Conservation (phyloP, 345 rosid species). For the Psidium friedrichsthalianum region DNA sequence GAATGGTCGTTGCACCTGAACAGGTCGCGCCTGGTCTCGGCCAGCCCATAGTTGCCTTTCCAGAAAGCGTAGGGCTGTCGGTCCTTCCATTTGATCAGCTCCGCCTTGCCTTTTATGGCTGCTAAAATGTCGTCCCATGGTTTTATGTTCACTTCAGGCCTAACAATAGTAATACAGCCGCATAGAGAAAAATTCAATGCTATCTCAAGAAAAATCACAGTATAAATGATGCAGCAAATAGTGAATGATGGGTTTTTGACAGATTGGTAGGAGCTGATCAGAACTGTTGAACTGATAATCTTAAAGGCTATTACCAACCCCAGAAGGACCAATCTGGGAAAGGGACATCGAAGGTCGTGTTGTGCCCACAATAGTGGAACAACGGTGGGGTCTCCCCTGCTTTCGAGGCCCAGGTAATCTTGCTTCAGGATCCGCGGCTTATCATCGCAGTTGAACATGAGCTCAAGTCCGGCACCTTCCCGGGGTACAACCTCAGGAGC, state of each 20-base stretch:
- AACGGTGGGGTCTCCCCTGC: conserved; percentile 17
- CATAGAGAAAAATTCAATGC: conserved; percentile 6
- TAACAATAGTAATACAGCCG: not conserved
- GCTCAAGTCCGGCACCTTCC: conserved; percentile 22
- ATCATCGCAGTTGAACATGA: conserved; percentile 26
- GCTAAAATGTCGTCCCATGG: conserved; percentile 16
- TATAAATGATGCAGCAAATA: not conserved
- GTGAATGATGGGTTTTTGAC: conserved; percentile 40
- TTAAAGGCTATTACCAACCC: conserved; percentile 50
- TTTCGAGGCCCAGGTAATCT: conserved; percentile 1
- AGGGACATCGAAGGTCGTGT: conserved; percentile 22
- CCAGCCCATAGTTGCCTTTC: conserved; percentile 27
- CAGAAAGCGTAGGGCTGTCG: conserved; percentile 28
- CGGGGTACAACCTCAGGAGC: conserved; percentile 22
- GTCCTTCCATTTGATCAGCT: conserved; percentile 11
- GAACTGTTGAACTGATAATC: conserved; percentile 6
- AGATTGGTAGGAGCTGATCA: conserved; percentile 19
- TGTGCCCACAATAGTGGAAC: conserved; percentile 21
- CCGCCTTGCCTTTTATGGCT: conserved; percentile 13
- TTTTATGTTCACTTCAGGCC: conserved; percentile 23
- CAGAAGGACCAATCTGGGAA: conserved; percentile 80
- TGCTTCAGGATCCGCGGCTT: conserved; percentile 8
- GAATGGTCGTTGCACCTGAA: conserved; percentile 13
- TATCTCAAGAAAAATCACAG: conserved; percentile 27
- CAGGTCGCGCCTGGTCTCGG: conserved; percentile 11